Percentiles rank a stretch among this genome's conserved stretches.
These are phyloP conservation scores for Rhododendron vialii DNA, from an alignment of 148 eudicot genomes.

Conservation along the genomic window DNA sequence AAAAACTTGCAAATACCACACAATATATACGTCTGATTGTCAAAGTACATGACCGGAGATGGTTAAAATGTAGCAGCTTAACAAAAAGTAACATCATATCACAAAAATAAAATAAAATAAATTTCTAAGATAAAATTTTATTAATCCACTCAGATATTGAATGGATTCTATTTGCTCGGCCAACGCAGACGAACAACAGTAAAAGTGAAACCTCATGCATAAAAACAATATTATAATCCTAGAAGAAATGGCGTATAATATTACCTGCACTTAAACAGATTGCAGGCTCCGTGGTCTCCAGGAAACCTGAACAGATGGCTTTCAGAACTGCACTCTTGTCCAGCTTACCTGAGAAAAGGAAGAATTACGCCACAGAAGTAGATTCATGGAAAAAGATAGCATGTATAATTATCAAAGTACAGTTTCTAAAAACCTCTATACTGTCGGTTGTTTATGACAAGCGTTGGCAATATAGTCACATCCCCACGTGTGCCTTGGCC, in stretches of 20 bases:
- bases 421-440: conserved; percentile 62
- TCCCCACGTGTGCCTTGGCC: conserved; percentile 91
- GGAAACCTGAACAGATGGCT: conserved; percentile 91
- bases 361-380: conserved; percentile 1
- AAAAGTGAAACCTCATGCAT: background rate
- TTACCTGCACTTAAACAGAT: conserved; percentile 72
- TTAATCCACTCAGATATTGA: background rate
- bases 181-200: background rate
- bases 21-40: background rate
- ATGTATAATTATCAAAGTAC: background rate
- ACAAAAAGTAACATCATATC: background rate
- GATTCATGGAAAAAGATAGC: background rate
- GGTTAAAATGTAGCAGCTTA: background rate
- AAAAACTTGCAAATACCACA: background rate
- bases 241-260: background rate
- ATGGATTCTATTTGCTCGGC: background rate
- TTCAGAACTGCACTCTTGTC: conserved; percentile 81
- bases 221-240: background rate
- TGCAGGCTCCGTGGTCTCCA: conserved; percentile 93
- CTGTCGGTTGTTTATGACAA: conserved; percentile 78
- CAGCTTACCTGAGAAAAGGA: conserved; percentile 59
- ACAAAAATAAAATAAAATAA: background rate
- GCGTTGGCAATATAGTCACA: conserved; percentile 95
- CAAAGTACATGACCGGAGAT: background rate
- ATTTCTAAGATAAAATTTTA: background rate